phyloP scores from a whole-genome alignment of 2,329 filamentous ascomycete genomes.

The Chaetomium olivaceum region DNA sequence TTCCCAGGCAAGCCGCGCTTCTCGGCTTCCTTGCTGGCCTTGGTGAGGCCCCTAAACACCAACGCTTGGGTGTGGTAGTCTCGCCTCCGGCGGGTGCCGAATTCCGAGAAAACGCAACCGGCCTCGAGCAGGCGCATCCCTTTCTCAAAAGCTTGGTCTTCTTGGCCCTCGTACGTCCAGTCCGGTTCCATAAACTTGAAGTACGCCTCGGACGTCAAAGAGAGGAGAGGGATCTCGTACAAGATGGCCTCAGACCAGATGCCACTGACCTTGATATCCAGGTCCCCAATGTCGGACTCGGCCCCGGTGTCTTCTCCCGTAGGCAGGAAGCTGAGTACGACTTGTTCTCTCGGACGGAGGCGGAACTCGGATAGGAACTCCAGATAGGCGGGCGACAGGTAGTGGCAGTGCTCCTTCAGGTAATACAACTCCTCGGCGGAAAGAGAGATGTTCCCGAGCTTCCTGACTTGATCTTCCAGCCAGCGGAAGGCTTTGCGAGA shows the following conservation, averaged over 20 bases:
- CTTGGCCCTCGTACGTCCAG: constrained; percentile 85
- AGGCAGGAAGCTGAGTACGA: constrained; percentile 67
- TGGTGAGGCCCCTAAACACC: constrained; percentile 82
- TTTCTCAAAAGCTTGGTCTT: constrained; percentile 81
- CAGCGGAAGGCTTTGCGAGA: constrained; percentile 80
- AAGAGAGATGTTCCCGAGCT: constrained; percentile 78
- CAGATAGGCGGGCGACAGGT: constrained; percentile 76
- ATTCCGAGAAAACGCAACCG: constrained; percentile 90
- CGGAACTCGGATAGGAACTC: constrained; percentile 79
- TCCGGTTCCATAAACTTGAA: constrained; percentile 95
- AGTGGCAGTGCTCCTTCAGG: constrained; percentile 75
- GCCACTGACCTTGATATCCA: constrained; percentile 76
- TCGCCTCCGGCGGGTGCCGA: constrained; percentile 82
- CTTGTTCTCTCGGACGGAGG: constrained; percentile 77
- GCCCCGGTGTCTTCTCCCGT: constrained; percentile 58
- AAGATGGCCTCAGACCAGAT: constrained; percentile 94
- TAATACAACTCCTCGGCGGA: constrained; percentile 78
- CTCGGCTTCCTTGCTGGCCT: constrained; percentile 71
- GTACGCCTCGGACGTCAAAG: constrained; percentile 91
- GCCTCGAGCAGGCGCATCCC: constrained; percentile 74
- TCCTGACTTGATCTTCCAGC: constrained; percentile 80
- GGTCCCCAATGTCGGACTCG: constrained; percentile 69
- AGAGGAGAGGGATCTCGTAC: constrained; percentile 93
- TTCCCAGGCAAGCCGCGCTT: constrained; percentile 67
- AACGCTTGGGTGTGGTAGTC: constrained; percentile 95